Evolutionary conservation across 2,329 filamentous ascomycete genomes (phyloP).

Genomic region (Ophiostoma fasciatum): DNA sequence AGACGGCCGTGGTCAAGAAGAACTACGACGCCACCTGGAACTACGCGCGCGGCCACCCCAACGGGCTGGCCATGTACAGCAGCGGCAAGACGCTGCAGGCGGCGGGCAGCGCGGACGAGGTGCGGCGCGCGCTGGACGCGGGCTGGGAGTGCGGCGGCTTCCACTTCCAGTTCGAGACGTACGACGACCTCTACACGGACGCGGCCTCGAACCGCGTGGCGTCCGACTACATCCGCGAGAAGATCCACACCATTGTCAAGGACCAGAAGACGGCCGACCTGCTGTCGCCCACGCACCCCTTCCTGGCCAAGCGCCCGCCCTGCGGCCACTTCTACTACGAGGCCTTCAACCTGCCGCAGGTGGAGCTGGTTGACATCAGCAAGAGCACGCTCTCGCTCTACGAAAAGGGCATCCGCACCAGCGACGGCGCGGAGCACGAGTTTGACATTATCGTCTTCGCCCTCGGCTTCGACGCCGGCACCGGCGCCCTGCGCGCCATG

Average conservation of each 20-base stretch:
- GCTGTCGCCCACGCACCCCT: constrained; percentile 26
- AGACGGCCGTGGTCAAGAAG: background rate
- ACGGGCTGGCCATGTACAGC: constrained; percentile 4
- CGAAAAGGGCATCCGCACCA: constrained; percentile 22
- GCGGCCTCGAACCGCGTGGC: constrained; percentile 16
- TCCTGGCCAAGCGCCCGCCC: constrained; percentile 28
- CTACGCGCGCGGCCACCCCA: background rate
- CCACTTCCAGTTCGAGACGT: constrained; percentile 5
- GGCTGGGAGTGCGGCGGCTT: constrained; percentile 7
- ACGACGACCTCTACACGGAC: constrained; percentile 16
- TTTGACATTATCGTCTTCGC: constrained; percentile 22
- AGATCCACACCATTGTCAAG: constrained; percentile 21
- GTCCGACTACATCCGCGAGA: constrained; percentile 18
- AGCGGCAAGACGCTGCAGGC: background rate
- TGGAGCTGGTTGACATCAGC: constrained; percentile 30
- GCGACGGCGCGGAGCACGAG: constrained; percentile 20
- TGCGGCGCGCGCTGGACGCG: constrained; percentile 4
- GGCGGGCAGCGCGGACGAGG: background rate
- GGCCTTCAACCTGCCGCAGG: constrained; percentile 28
- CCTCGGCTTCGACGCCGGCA: constrained; percentile 21
- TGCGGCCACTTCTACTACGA: constrained; percentile 36
- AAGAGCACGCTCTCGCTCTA: constrained; percentile 26
- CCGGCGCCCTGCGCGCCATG: constrained; percentile 19
- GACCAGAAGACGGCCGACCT: constrained; percentile 21
- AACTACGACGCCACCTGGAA: constrained; percentile 4